These are phyloP conservation scores for Pterula multifida DNA, from an alignment of 1,284 basidiomycete genomes.

Conservation along the genomic window DNA sequence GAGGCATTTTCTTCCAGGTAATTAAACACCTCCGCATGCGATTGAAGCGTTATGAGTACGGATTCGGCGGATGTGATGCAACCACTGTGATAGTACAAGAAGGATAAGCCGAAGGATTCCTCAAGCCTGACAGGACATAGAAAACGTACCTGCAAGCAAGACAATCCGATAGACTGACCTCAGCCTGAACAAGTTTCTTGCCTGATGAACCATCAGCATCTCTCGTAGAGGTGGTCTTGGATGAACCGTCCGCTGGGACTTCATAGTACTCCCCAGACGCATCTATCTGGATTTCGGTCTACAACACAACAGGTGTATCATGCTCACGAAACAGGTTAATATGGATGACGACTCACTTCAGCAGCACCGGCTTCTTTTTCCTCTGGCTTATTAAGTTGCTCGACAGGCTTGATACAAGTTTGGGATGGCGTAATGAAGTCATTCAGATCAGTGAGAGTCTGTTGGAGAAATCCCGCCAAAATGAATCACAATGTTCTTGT, in stretches of 20 bases:
- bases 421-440: constrained; percentile 97
- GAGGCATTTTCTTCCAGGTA: constrained; percentile 53
- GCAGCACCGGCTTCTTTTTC: constrained; percentile 42
- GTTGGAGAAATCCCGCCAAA: constrained; percentile 3
- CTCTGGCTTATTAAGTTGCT: constrained; percentile 41
- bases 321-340: not conserved
- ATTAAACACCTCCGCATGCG: constrained; percentile 81
- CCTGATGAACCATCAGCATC: constrained; percentile 14
- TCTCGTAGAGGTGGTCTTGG: constrained; percentile 6
- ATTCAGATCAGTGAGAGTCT: constrained; percentile 91
- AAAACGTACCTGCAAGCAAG: constrained; percentile 70
- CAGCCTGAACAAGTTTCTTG: constrained; percentile 77
- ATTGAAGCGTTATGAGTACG: constrained; percentile 94
- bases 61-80: constrained; percentile 98
- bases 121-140: constrained; percentile 2
- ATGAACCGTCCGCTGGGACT: constrained; percentile 26
- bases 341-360: constrained; percentile 29
- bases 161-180: constrained; percentile 95
- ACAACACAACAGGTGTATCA: constrained; percentile 7
- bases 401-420: constrained; percentile 95
- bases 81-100: constrained; percentile 47
- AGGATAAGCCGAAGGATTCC: constrained; percentile 6
- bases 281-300: constrained; percentile 90
- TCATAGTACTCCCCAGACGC: constrained; percentile 72
- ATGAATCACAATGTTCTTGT: not conserved